These are phyloP conservation scores for Lactifluus echinatus DNA, from an alignment of 768 basidiomycete genomes.

Conservation along the genomic window DNA sequence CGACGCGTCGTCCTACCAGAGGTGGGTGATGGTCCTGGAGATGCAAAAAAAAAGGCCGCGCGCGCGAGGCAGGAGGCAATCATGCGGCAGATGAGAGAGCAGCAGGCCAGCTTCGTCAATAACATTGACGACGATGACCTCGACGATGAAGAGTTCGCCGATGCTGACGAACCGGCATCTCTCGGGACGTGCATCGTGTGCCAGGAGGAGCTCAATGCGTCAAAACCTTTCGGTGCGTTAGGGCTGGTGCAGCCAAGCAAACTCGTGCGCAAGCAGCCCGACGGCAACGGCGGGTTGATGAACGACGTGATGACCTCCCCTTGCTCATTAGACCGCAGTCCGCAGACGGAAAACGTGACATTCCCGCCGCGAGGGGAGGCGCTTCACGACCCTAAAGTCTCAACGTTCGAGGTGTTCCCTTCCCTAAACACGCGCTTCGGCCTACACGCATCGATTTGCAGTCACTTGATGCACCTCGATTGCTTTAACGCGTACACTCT, in stretches of 20 bases:
- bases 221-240: conserved; percentile 74
- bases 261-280: conserved; percentile 69
- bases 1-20: conserved; percentile 36
- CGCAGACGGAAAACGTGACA: conserved; percentile 28
- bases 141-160: conserved; percentile 52
- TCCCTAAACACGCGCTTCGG: conserved; percentile 71
- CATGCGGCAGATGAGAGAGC: conserved; percentile 92
- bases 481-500: conserved; percentile 88
- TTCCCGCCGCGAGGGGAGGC: conserved; percentile 49
- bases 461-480: conserved; percentile 93
- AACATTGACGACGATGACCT: conserved; percentile 69
- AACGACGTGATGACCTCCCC: conserved; percentile 64
- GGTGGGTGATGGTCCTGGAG: conserved; percentile 43
- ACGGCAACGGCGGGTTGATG: conserved; percentile 49
- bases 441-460: conserved; percentile 80
- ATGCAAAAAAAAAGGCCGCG: conserved; percentile 74
- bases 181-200: conserved; percentile 97
- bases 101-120: conserved; percentile 79
- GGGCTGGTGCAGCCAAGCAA: conserved; percentile 85
- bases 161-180: conserved; percentile 41
- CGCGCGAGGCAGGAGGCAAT: conserved; percentile 89
- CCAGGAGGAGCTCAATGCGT: conserved; percentile 79
- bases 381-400: conserved; percentile 36
- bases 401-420: conserved; percentile 69
- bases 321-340: conserved; percentile 54